Base-by-base conservation (phyloP, 2,329 filamentous ascomycete genomes). In the Nothomitra cinnamomea region DNA sequence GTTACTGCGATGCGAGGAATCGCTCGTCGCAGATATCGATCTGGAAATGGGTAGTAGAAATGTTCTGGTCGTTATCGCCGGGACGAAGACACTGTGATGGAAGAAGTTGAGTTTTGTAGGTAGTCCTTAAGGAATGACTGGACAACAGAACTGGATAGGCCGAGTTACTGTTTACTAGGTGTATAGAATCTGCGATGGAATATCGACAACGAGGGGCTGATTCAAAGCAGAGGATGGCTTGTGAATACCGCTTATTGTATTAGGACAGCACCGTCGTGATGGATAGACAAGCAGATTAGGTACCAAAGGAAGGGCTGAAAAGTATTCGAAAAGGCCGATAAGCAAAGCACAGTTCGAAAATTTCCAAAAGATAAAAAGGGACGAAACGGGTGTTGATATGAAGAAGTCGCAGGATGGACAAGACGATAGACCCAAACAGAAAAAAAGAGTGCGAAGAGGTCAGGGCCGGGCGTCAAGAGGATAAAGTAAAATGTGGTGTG, bases 261-360 rank as follows among this genome's bases (percentile, higher is more conserved):
- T 49, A 49, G 45, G 45, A 49, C 45, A 49, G 45, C 45, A 28
- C 45, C 45, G 45, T 32, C 45, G 45, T 22, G 45, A 49, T 49
- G 17, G 50, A 52, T 19, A 42, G 25, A 35, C 45, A 17, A 35
- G 45, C 45, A 49, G 45, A 49, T 49, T 49, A 48, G 51, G 52
- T 43, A 53, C 52, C 42, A 53, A 53, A 53, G 38, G 52, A 53
- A 47, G 52, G 52, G 41, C 52, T 53, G 52, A 24, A 41, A 53
- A 32, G n/a, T 12, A 43, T 53, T 49, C 52, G 52, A 48, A 53
- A 35, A 45, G 52, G 52, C 52, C 41, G 41, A 43, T 45, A 47
- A 45, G 28, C 38, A 53, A 45, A 53, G 52, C 52, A 21, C 52
- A 53, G 25, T 53, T 48, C 52, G 52, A 53, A 53, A 48, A 32